Conservation (phyloP, 2,329 filamentous ascomycete species). For the Cyanodermella asteris region DNA sequence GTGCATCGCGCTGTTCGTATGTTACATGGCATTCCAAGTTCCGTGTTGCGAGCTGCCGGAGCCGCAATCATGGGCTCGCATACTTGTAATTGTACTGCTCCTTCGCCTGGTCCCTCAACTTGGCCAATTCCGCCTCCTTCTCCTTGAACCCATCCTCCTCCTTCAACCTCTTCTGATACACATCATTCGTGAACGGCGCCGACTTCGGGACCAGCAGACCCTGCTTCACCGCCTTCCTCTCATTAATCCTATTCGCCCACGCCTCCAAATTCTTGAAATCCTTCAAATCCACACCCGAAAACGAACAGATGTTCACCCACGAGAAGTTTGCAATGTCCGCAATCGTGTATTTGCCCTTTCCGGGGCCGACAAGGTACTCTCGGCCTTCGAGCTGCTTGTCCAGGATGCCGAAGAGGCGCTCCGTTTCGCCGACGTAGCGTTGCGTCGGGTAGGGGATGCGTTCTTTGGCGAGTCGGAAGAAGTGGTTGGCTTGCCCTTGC, state of each 20-base stretch:
- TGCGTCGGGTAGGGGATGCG: conserved; percentile 23
- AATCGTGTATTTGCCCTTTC: conserved; percentile 32
- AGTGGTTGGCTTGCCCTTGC: conserved; percentile 29
- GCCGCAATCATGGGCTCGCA: too few relatives aligned
- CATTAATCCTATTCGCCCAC: conserved; percentile 15
- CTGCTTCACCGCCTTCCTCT: conserved; percentile 12
- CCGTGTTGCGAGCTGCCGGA: too few relatives aligned
- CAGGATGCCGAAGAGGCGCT: conserved; percentile 25
- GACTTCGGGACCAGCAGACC: conserved; percentile 16
- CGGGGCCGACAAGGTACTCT: conserved; percentile 31
- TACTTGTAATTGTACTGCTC: too few relatives aligned
- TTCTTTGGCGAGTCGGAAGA: conserved; percentile 20
- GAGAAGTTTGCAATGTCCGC: conserved; percentile 24
- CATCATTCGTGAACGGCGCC: too few relatives aligned
- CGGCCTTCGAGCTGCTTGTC: conserved; percentile 27
- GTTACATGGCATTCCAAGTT: too few relatives aligned
- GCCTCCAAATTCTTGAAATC: conserved; percentile 12
- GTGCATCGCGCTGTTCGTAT: too few relatives aligned
- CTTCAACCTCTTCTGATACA: too few relatives aligned
- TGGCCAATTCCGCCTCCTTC: too few relatives aligned
- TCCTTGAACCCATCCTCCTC: too few relatives aligned
- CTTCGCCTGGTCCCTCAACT: too few relatives aligned
- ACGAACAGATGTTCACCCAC: conserved; percentile 24
- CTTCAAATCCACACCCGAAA: conserved; percentile 15
- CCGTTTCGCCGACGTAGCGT: conserved; percentile 26